Base-by-base conservation (phyloP, 768 basidiomycete species). In the Cystofilobasidium bisporidii region DNA sequence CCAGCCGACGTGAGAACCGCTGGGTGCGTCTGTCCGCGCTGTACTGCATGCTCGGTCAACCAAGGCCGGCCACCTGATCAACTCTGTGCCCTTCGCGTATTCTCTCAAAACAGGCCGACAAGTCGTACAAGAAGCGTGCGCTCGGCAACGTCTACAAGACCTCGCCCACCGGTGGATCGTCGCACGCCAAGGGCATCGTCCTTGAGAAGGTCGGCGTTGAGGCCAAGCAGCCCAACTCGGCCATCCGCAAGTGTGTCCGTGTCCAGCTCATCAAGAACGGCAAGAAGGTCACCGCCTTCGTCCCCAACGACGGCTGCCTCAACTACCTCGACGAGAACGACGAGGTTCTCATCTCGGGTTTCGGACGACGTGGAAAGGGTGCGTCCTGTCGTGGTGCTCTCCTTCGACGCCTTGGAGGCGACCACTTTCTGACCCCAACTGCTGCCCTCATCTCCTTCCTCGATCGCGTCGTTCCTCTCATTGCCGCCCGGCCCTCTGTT, bases 191-290 rank as follows among this genome's bases (percentile, higher is more conserved):
- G 83, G 96, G 96, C 73, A 99, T 99, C 77, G 96, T 99, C 69
- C 87, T 99, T 70, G 96, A 99, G 82, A 99, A 99, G 83, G 92
- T 99, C 76, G 96, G 96, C 78, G 94, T 99, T 72, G 96, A 99
- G 82, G 94, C 96, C 78, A 99, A 99, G 82, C 96, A 99, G 80
- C 96, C 96, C 81, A 99, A 99, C 85, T 99, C 96, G 78, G 96
- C 96, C 79, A 98, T 99, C 80, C 92, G 96, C 80, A 99, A 99
- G 80, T 99, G 96, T 83, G 96, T 99, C 73, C 91, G 96, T 82
- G 96, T 99, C 71, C 96, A 99, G 77, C 84, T 99, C 74, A 98
- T 99, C 80, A 99, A 99, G 85, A 99, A 99, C 82, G 96, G 96
- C 73, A 99, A 99, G 87, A 98, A 98, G 80, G 94, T 99, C 78